These are phyloP conservation scores for Jacaranda copaia DNA, from an alignment of 257 asterid genomes.

Conservation along the genomic window DNA sequence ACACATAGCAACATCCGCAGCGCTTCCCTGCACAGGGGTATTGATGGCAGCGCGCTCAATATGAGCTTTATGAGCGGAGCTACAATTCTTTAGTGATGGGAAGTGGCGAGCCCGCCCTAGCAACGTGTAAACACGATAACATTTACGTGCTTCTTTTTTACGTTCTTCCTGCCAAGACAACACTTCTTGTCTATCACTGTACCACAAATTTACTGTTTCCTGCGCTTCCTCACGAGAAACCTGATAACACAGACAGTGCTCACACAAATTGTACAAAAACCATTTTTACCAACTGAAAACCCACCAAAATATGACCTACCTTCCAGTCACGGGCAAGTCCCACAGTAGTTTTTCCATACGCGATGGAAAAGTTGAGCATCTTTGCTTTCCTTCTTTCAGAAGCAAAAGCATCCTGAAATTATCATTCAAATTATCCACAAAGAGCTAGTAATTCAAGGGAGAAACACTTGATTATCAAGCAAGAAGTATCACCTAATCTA, in stretches of 20 bases:
- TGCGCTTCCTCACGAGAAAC: slow-evolving; percentile 94
- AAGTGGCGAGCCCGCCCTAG: slow-evolving; percentile 91
- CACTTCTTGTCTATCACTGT: slow-evolving; percentile 93
- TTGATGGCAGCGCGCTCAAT: slow-evolving; percentile 98
- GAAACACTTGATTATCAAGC: neutral
- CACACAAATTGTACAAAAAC: slow-evolving; percentile 6
- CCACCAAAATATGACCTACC: slow-evolving; percentile 49
- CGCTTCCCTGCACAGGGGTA: slow-evolving; percentile 99
- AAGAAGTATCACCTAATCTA: too few relatives aligned
- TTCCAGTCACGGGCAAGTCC: slow-evolving; percentile 99
- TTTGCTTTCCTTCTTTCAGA: slow-evolving; percentile 98
- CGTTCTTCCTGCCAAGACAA: slow-evolving; percentile 83
- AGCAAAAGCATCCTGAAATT: slow-evolving; percentile 86
- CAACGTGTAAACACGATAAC: slow-evolving; percentile 68
- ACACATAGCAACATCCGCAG: slow-evolving; percentile 99
- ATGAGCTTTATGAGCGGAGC: slow-evolving; percentile 67
- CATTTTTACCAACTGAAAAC: neutral
- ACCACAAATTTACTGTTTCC: slow-evolving; percentile 93
- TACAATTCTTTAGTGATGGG: slow-evolving; percentile 71
- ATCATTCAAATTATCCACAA: neutral
- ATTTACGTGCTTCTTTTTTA: slow-evolving; percentile 67
- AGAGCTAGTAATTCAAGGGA: slow-evolving; percentile 16
- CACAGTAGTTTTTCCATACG: slow-evolving; percentile 86
- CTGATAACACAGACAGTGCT: slow-evolving; percentile 49
- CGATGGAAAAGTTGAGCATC: slow-evolving; percentile 99